Conservation (phyloP, 345 rosid species). For the Salix purpurea region DNA sequence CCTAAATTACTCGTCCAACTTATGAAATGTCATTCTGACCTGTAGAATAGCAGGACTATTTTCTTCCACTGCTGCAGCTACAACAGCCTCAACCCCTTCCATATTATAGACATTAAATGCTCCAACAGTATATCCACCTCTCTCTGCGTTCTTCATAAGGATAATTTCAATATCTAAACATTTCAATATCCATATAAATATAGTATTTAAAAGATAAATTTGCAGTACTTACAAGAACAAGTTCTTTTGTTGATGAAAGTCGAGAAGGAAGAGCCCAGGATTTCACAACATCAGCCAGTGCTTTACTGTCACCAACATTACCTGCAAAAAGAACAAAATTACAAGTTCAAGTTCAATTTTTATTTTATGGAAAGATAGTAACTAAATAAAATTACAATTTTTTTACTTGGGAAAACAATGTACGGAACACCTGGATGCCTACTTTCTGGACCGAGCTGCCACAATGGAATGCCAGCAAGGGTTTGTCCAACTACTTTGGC, state of each 20-base stretch:
- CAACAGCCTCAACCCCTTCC: constrained; percentile 93
- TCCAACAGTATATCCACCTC: constrained; percentile 86
- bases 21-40: constrained; percentile 31
- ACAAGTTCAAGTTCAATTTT: not conserved
- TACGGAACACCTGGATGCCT: no score
- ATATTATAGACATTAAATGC: constrained; percentile 94
- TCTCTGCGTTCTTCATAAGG: constrained; percentile 65
- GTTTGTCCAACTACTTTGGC: no score
- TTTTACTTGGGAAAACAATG: no score
- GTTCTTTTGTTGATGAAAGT: constrained; percentile 64
- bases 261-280: constrained; percentile 71
- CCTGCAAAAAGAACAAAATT: constrained; percentile 38
- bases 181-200: constrained; percentile 9
- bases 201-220: not conserved
- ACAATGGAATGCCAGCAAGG: no score
- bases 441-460: no score
- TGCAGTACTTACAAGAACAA: constrained; percentile 52
- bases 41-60: constrained; percentile 91
- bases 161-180: constrained; percentile 24
- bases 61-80: constrained; percentile 95
- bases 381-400: no score
- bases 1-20: no score
- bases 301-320: constrained; percentile 77
- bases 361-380: no score
- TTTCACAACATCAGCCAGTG: constrained; percentile 80